These are phyloP conservation scores for Aspergillus felis DNA, from an alignment of 2,329 filamentous ascomycete genomes.

Conservation along the genomic window DNA sequence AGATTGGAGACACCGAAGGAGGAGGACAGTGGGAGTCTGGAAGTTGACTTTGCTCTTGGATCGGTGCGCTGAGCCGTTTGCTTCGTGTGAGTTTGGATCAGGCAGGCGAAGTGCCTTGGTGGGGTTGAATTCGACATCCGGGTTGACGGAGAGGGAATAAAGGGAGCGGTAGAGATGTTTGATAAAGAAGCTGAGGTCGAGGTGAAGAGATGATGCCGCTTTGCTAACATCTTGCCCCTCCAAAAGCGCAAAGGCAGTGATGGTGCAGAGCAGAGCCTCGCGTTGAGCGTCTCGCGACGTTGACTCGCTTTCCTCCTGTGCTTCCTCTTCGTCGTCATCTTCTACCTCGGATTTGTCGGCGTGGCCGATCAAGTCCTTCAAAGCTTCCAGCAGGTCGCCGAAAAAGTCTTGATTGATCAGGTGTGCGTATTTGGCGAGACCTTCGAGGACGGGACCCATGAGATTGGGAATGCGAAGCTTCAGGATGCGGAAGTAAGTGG, in stretches of 20 bases:
- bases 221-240: slow-evolving; percentile 90
- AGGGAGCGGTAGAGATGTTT: slow-evolving; percentile 88
- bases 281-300: slow-evolving; percentile 70
- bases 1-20: slow-evolving; percentile 79
- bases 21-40: slow-evolving; percentile 87
- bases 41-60: slow-evolving; percentile 77
- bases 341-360: slow-evolving; percentile 51
- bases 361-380: slow-evolving; percentile 85
- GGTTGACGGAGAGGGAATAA: slow-evolving; percentile 70
- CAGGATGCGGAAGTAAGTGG: slow-evolving; percentile 88
- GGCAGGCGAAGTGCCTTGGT: slow-evolving; percentile 67
- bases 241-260: slow-evolving; percentile 93
- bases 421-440: slow-evolving; percentile 87
- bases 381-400: slow-evolving; percentile 86
- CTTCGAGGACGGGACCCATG: slow-evolving; percentile 96
- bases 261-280: slow-evolving; percentile 87
- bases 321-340: slow-evolving; percentile 48
- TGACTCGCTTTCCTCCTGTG: slow-evolving; percentile 28
- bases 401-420: slow-evolving; percentile 99
- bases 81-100: slow-evolving; percentile 54
- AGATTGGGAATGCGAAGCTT: slow-evolving; percentile 76
- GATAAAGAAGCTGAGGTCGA: slow-evolving; percentile 94
- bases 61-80: slow-evolving; percentile 33
- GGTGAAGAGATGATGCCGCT: slow-evolving; percentile 72
- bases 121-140: slow-evolving; percentile 78